These are phyloP conservation scores for Gynandropsis gynandra DNA, from an alignment of 345 rosid genomes.

Conservation along the genomic window DNA sequence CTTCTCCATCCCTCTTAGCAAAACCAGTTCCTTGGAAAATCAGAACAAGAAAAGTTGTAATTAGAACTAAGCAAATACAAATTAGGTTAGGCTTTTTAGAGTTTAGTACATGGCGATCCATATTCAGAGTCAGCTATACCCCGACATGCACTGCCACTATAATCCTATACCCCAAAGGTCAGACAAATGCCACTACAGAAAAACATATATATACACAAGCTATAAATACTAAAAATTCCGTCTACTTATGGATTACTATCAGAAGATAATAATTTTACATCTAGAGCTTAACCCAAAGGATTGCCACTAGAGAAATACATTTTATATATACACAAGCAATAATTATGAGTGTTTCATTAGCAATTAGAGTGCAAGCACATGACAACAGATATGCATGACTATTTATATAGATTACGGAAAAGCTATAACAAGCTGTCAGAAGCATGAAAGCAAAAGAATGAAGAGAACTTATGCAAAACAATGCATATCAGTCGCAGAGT, in stretches of 20 bases:
- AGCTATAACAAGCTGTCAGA: neutral
- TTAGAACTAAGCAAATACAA: neutral
- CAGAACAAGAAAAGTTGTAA: neutral
- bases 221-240: neutral
- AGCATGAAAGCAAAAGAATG: neutral
- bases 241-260: neutral
- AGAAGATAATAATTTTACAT: too few species aligned
- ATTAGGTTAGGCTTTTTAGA: too few species aligned
- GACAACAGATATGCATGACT: too few species aligned
- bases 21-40: conserved; percentile 63
- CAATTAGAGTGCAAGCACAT: too few species aligned
- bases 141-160: conserved; percentile 6
- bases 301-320: too few species aligned
- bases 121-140: neutral
- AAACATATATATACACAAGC: conserved; percentile 5
- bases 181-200: neutral
- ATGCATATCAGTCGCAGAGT: neutral
- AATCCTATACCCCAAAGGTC: too few species aligned
- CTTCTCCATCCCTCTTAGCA: conserved; percentile 48
- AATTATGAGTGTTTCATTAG: too few species aligned
- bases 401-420: too few species aligned
- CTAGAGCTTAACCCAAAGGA: too few species aligned
- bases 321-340: too few species aligned
- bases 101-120: too few species aligned
- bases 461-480: too few species aligned